These are phyloP conservation scores for Aspergillus pseudotamarii DNA, from an alignment of 2,329 filamentous ascomycete species.

Conservation along the genomic window DNA sequence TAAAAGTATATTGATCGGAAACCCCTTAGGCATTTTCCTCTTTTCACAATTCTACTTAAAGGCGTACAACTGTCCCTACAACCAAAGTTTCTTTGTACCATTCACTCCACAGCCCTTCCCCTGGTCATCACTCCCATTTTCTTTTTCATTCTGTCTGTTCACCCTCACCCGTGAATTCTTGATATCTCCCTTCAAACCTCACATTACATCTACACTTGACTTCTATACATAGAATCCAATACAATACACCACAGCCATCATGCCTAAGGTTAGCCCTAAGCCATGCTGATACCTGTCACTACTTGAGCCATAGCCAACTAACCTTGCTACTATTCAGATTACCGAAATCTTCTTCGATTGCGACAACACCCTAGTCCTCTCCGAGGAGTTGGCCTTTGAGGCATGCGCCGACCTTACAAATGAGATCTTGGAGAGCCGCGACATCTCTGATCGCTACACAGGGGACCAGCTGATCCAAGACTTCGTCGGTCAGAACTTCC, in stretches of 20 bases:
- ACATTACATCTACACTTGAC: background rate
- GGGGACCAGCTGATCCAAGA: constrained; percentile 77
- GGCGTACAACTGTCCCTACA: background rate
- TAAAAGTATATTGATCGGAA: background rate
- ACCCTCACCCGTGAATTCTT: background rate
- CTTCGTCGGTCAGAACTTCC: constrained; percentile 94
- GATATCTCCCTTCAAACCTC: background rate
- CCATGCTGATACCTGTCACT: background rate
- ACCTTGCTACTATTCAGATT: constrained; percentile 51
- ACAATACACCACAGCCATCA: constrained; percentile 21
- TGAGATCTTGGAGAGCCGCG: constrained; percentile 71
- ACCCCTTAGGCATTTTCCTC: background rate
- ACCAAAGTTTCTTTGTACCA: background rate
- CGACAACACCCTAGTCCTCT: constrained; percentile 91
- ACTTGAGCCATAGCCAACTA: constrained; percentile 19
- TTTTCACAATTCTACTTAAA: constrained; percentile 4
- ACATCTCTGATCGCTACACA: constrained; percentile 71
- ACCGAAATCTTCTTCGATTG: constrained; percentile 72
- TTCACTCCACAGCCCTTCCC: background rate
- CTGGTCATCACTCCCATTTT: background rate
- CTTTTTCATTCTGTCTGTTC: constrained; percentile 10
- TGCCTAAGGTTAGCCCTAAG: constrained; percentile 37
- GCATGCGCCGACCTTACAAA: constrained; percentile 89
- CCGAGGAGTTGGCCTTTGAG: constrained; percentile 87
- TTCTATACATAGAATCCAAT: background rate